Evolutionary conservation across 1,139 yeast species (phyloP), one percentile per base, ranked within the genome.

Genomic region (Debaryomycetaceae sp.): DNA sequence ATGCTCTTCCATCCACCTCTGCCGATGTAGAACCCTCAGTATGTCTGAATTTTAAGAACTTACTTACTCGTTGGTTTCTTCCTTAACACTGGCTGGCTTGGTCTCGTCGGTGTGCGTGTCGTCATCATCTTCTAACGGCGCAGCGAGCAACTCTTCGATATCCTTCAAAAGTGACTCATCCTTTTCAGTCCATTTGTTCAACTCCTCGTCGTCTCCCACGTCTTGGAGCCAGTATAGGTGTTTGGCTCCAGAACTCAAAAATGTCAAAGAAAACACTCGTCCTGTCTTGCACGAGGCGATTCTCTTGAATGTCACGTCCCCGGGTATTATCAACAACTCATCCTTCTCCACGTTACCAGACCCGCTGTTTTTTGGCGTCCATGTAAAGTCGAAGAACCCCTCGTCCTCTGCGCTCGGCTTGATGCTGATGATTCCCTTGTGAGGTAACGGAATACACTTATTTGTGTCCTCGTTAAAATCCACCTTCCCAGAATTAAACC

Each of bases 221-320:
- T 86, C 90, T 66, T 93, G 99, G 67, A 93, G 72, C 99, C 99
- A 93, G 66, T 84, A 93, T 64, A 91, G 74, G 58, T 81, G 80
- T 62, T 84, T 85, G 47, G 91, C 90, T 37, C 96, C 95, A 5
- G 96, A 86, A 50, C 93, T 83, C 57, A 80, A 72, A 63, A 90
- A 90, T 46, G 87, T 81, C 63, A 93, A 76, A 46, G 90, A 87
- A 64, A 85, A 86, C 24, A 93, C 90, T 51, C 99, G 74, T 8
- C 98, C 98, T 3, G 89, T 81, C 42, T 73, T 78, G 61, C 96
- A 86, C 23, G 91, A 81, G 42, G 75, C 68, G 39, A 90, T 81
- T 46, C 80, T 89, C 47, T 80, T 79, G 83, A 95, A 88, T 40
- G 84, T 81, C 38, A 91, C 95, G 60, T 93, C 98, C 2, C 97